phyloP scores from a whole-genome alignment of 352 stramenopile species.

The Globisporangium splendens region DNA sequence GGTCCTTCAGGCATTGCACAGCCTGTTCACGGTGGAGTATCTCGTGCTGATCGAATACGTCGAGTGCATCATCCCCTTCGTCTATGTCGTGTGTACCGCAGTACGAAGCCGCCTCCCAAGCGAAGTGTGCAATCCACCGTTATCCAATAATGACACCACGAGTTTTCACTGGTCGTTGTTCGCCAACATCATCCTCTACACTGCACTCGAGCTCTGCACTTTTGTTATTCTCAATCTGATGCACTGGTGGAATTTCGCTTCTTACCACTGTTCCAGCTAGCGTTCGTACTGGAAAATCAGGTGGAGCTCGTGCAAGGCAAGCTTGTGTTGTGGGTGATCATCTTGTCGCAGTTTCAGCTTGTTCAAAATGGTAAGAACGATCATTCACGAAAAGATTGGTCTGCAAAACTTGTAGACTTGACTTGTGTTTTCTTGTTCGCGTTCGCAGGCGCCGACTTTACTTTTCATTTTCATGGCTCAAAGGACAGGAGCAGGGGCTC shows the following conservation, averaged over 20 bases:
- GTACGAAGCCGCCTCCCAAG: slow-evolving; percentile 12
- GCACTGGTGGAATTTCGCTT: slow-evolving; percentile 7
- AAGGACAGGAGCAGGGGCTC: neutral
- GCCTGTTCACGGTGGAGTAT: slow-evolving; percentile 18
- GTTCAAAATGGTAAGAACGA: neutral
- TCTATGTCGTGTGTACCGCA: slow-evolving; percentile 11
- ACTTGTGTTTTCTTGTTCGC: neutral
- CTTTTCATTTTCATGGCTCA: neutral
- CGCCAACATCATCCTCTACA: slow-evolving; percentile 12
- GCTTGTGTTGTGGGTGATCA: slow-evolving; percentile 32
- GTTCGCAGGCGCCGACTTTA: neutral
- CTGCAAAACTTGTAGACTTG: neutral
- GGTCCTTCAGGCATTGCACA: slow-evolving; percentile 6
- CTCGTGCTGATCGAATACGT: slow-evolving; percentile 23
- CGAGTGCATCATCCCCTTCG: slow-evolving; percentile 16
- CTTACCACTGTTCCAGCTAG: slow-evolving; percentile 31
- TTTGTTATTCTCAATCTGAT: slow-evolving; percentile 4
- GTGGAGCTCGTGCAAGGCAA: slow-evolving; percentile 29
- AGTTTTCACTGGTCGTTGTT: neutral
- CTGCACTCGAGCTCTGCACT: slow-evolving; percentile 8
- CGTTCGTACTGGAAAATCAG: slow-evolving; percentile 39
- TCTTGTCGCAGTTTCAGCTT: neutral
- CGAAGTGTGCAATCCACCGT: slow-evolving; percentile 10
- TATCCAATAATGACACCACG: neutral
- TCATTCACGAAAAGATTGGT: neutral